A percentile compares a stretch with the other conserved stretches of the same genome.
Conservation (phyloP, 106 monocot species). For the Allium sativum region DNA sequence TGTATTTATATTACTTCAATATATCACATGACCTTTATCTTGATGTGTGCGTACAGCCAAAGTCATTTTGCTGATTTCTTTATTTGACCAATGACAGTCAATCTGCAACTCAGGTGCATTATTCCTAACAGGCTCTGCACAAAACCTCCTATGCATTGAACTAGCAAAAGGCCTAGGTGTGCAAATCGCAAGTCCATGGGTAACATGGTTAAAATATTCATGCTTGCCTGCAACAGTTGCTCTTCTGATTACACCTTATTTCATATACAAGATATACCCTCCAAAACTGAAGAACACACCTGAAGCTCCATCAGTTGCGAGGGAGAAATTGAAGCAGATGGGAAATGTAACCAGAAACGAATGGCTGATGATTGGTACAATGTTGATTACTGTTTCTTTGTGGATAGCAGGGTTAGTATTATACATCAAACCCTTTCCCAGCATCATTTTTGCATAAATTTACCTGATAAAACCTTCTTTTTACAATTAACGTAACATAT, state of each 20-base stretch:
- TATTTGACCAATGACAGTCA: constrained; percentile 41
- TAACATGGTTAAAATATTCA: constrained; percentile 77
- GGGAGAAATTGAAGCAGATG: constrained; percentile 67
- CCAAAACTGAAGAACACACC: constrained; percentile 86
- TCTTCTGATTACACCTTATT: constrained; percentile 68
- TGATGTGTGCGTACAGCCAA: background rate
- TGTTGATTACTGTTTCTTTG: constrained; percentile 80
- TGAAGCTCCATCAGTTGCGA: constrained; percentile 69
- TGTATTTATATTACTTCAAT: too few species aligned
- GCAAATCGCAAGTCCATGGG: constrained; percentile 71
- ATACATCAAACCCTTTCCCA: background rate
- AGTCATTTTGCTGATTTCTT: background rate
- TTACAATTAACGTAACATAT: too few species aligned
- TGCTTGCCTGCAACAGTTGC: constrained; percentile 72
- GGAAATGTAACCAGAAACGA: constrained; percentile 74
- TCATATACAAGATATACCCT: constrained; percentile 76
- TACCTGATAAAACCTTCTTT: too few species aligned
- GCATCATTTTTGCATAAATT: too few species aligned
- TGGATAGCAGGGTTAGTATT: constrained; percentile 80
- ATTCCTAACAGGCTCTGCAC: constrained; percentile 86
- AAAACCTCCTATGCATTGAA: constrained; percentile 83
- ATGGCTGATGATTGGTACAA: constrained; percentile 78
- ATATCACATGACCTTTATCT: too few species aligned
- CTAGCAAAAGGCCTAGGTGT: constrained; percentile 79
- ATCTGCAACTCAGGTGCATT: constrained; percentile 85